Conservation (phyloP, 768 basidiomycete genomes). For the Lyophyllum shimeji region DNA sequence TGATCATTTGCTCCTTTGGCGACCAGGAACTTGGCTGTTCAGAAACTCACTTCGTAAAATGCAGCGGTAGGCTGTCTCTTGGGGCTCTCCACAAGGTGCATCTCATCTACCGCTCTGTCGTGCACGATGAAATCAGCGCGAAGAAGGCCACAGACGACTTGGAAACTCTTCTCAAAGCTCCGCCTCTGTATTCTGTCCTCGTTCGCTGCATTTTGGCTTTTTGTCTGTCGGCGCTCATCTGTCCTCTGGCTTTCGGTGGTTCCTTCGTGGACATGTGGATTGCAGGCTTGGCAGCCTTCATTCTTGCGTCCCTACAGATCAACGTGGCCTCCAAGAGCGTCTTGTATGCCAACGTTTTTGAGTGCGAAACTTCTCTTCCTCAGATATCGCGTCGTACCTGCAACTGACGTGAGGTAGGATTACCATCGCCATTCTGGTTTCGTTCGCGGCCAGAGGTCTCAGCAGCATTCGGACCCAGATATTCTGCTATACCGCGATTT, state of each 20-base stretch:
- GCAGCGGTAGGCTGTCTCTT: slow-evolving; percentile 72
- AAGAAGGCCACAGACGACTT: slow-evolving; percentile 68
- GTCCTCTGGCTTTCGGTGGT: slow-evolving; percentile 82
- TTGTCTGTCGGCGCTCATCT: slow-evolving; percentile 72
- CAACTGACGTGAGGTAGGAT: slow-evolving; percentile 49
- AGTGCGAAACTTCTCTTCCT: slow-evolving; percentile 58
- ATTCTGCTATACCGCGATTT: slow-evolving; percentile 92
- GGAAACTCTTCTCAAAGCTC: slow-evolving; percentile 57
- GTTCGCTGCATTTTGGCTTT: slow-evolving; percentile 71
- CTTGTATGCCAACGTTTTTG: slow-evolving; percentile 88
- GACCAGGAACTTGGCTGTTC: slow-evolving; percentile 88
- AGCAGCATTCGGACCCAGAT: slow-evolving; percentile 74
- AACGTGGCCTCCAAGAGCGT: slow-evolving; percentile 72
- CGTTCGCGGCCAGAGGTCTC: slow-evolving; percentile 78
- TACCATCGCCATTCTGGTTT: slow-evolving; percentile 77
- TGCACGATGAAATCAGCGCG: slow-evolving; percentile 91
- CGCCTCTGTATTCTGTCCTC: slow-evolving; percentile 61
- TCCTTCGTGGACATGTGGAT: slow-evolving; percentile 85
- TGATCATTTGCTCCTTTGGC: slow-evolving; percentile 87
- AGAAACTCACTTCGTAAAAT: slow-evolving; percentile 88
- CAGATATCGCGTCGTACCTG: not conserved
- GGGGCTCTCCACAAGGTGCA: slow-evolving; percentile 87
- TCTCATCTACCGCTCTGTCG: slow-evolving; percentile 78
- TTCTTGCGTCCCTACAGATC: slow-evolving; percentile 71
- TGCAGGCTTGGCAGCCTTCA: slow-evolving; percentile 66